Evolutionary conservation across 805 yeast genomes (phyloP).

Genomic region (Candida ascalaphidarum): DNA sequence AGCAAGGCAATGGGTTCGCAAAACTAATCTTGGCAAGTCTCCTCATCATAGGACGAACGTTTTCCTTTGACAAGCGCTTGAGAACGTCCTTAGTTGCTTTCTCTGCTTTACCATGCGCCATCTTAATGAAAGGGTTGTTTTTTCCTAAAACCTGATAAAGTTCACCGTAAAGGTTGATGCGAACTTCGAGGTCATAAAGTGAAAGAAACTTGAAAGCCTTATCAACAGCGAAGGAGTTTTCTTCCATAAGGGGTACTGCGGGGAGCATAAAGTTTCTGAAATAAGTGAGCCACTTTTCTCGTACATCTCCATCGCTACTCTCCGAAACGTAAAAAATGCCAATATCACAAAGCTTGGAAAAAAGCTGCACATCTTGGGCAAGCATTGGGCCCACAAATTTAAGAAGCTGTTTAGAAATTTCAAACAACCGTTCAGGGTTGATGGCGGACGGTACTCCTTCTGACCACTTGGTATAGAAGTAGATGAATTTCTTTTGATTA

Average conservation of each 20-base stretch:
- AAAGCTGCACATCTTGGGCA: conserved; percentile 37
- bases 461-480: conserved; percentile 47
- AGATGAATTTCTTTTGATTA: conserved; percentile 16
- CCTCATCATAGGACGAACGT: conserved; percentile 64
- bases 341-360: conserved; percentile 57
- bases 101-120: conserved; percentile 59
- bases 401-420: conserved; percentile 41
- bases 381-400: conserved; percentile 49
- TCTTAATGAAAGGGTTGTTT: conserved; percentile 44
- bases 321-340: conserved; percentile 29
- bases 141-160: conserved; percentile 51
- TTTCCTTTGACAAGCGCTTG: conserved; percentile 77
- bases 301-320: conserved; percentile 5
- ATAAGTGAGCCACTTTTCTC: conserved; percentile 44
- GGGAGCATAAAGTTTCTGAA: conserved; percentile 64
- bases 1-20: conserved; percentile 72
- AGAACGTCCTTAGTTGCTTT: conserved; percentile 70
- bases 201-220: conserved; percentile 50
- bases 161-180: conserved; percentile 80
- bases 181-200: conserved; percentile 46
- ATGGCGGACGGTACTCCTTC: conserved; percentile 26
- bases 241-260: conserved; percentile 41
- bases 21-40: conserved; percentile 63
- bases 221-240: conserved; percentile 51
- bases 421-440: conserved; percentile 36